Evolutionary conservation across 768 basidiomycete species (phyloP).

Genomic region (Vararia minispora): DNA sequence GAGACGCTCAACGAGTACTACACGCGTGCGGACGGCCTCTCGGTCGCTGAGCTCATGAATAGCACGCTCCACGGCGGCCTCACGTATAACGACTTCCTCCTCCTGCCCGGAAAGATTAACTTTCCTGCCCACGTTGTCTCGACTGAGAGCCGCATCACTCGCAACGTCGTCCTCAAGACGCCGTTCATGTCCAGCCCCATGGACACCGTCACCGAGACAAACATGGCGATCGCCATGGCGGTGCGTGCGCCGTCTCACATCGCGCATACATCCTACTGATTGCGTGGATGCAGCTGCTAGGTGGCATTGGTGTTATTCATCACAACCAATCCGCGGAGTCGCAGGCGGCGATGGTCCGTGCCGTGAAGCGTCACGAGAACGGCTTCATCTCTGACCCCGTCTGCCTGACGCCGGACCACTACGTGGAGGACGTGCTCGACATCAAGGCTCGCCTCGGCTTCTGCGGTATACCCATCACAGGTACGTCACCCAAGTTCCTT

Average conservation of each 20-base stretch:
- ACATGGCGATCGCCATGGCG: conserved; percentile 90
- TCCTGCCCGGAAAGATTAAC: conserved; percentile 92
- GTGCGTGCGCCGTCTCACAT: conserved; percentile 35
- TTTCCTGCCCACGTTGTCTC: conserved; percentile 75
- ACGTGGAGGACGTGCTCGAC: conserved; percentile 83
- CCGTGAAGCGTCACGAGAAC: conserved; percentile 97
- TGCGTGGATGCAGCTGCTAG: conserved; percentile 51
- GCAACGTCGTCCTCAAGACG: conserved; percentile 85
- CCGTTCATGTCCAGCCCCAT: conserved; percentile 98
- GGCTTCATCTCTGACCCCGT: conserved; percentile 96
- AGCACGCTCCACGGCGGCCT: conserved; percentile 78
- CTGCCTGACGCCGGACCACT: conserved; percentile 66
- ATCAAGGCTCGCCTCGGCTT: conserved; percentile 90
- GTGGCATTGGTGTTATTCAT: conserved; percentile 97
- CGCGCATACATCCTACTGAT: conserved; percentile 6
- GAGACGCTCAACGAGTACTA: conserved; percentile 71
- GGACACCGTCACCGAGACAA: conserved; percentile 97
- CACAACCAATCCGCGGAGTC: conserved; percentile 80
- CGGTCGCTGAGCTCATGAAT: conserved; percentile 80
- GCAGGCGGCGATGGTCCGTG: conserved; percentile 95
- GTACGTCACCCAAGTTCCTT: conserved; percentile 45
- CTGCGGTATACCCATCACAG: conserved; percentile 95
- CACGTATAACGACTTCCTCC: conserved; percentile 95
- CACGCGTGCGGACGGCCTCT: conserved; percentile 66
- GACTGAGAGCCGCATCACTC: conserved; percentile 80